These are phyloP conservation scores for Candolleomyces eurysporus DNA, from an alignment of 768 basidiomycete genomes.

Conservation along the genomic window DNA sequence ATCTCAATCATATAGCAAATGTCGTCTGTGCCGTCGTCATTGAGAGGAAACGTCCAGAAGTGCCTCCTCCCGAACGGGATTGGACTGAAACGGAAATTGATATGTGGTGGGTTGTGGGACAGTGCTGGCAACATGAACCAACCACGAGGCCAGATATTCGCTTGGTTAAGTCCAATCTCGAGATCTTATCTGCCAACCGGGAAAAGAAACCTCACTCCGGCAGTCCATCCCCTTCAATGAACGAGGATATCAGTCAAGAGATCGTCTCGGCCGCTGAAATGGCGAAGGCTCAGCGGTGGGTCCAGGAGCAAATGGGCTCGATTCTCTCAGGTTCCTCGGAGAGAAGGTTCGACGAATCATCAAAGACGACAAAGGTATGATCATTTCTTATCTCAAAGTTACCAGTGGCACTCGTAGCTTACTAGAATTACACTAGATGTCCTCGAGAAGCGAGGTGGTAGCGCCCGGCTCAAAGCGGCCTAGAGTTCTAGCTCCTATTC, in stretches of 20 bases:
- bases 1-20: neutral
- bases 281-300: too few relatives aligned
- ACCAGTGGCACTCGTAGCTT: too few relatives aligned
- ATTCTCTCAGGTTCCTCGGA: too few relatives aligned
- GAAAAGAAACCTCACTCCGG: neutral
- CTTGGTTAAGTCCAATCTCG: conserved; percentile 6
- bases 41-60: conserved; percentile 1
- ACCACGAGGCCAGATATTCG: conserved; percentile 11
- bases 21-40: conserved; percentile 12
- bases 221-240: neutral
- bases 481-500: too few relatives aligned
- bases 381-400: too few relatives aligned
- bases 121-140: conserved; percentile 14
- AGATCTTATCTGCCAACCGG: neutral
- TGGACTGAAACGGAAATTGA: conserved; percentile 15
- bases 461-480: too few relatives aligned
- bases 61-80: conserved; percentile 9
- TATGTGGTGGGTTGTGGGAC: conserved; percentile 16
- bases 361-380: too few relatives aligned
- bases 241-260: neutral
- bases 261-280: neutral
- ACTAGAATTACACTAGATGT: too few relatives aligned
- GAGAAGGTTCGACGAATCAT: too few relatives aligned
- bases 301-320: too few relatives aligned
- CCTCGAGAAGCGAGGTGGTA: too few relatives aligned